Percentiles rank a stretch among this genome's conserved stretches.
These are phyloP conservation scores for Russula ochroleuca DNA, from an alignment of 768 basidiomycete genomes.

Conservation along the genomic window DNA sequence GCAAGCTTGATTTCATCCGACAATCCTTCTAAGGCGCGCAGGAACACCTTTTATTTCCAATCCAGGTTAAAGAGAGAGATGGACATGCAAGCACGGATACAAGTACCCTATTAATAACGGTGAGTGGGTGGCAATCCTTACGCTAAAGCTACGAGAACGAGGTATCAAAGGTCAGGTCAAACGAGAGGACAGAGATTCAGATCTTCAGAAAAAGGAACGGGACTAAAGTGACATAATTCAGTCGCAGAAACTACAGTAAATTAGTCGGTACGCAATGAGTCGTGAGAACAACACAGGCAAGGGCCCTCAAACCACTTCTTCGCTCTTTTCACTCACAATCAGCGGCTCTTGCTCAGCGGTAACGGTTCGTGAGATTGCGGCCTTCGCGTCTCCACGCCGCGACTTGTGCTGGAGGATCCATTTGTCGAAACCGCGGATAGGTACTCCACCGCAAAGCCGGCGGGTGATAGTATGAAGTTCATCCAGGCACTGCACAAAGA, in stretches of 20 bases:
- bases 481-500: slow-evolving; percentile 19
- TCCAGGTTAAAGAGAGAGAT: no score
- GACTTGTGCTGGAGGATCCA: slow-evolving; percentile 18
- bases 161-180: no score
- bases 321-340: slow-evolving; percentile 3
- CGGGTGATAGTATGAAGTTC: slow-evolving; percentile 20
- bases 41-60: no score
- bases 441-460: slow-evolving; percentile 21
- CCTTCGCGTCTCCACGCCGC: neutral
- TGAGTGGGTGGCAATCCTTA: no score
- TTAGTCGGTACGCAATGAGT: neutral
- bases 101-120: no score
- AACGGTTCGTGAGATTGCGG: slow-evolving; percentile 12
- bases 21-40: no score
- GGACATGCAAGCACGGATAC: no score
- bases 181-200: no score
- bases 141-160: no score
- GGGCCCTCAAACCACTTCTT: neutral
- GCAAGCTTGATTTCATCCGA: no score
- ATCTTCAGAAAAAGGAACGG: no score
- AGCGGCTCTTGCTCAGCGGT: slow-evolving; percentile 3
- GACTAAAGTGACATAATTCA: neutral
- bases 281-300: neutral
- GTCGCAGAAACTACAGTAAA: neutral
- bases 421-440: slow-evolving; percentile 21